phyloP scores from a whole-genome alignment of 108 stramenopile species.

The Cyclotella sp. region DNA sequence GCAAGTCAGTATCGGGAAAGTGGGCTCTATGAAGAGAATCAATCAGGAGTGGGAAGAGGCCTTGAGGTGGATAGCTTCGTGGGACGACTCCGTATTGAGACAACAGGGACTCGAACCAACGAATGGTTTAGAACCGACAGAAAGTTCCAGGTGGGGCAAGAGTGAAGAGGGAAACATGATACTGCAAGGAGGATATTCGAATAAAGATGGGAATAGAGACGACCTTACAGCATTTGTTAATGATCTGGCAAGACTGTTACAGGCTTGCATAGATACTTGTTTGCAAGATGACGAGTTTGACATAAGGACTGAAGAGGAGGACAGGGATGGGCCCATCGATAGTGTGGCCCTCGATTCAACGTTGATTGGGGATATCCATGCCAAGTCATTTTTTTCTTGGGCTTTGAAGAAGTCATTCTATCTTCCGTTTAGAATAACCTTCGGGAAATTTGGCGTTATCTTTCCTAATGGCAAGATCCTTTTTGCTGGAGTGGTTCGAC shows the following conservation, averaged over 20 bases:
- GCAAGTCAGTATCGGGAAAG: background rate
- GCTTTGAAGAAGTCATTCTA: constrained; percentile 13
- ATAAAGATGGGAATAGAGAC: constrained; percentile 13
- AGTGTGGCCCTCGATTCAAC: constrained; percentile 4
- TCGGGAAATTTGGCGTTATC: constrained; percentile 9
- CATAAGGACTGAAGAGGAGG: constrained; percentile 3
- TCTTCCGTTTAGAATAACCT: constrained; percentile 18
- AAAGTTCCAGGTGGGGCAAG: background rate
- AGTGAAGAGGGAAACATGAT: background rate
- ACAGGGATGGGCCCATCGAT: background rate
- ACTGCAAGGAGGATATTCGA: background rate
- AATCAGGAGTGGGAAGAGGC: constrained; percentile 56
- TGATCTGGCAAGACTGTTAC: constrained; percentile 39
- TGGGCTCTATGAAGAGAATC: constrained; percentile 35
- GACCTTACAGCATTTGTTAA: constrained; percentile 41
- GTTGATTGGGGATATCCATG: constrained; percentile 13
- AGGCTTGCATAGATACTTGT: constrained; percentile 43
- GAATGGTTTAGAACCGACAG: background rate
- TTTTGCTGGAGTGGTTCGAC: constrained; percentile 12
- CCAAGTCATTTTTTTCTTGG: constrained; percentile 37
- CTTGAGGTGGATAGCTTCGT: constrained; percentile 52
- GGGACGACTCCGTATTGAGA: constrained; percentile 31
- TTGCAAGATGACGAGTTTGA: constrained; percentile 33
- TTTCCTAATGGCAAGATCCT: background rate
- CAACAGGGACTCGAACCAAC: background rate